Base-by-base conservation (phyloP, 1,139 yeast genomes). In the Suhomyces chickasaworum region DNA sequence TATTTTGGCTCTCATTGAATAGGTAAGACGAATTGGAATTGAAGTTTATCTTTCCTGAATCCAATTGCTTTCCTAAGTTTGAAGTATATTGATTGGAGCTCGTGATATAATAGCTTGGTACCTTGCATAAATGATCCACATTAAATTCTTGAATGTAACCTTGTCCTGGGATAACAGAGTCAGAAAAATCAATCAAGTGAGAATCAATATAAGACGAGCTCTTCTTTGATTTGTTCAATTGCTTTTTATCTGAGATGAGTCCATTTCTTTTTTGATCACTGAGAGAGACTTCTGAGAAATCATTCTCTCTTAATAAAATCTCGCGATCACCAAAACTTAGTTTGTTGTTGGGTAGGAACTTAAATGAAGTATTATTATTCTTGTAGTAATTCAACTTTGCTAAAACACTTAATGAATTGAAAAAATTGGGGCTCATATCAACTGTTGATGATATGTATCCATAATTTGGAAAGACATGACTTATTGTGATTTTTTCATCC, bases 61-160 rank as follows among this genome's bases (percentile, higher is more conserved):
- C 58, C 18, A 56, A 47, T 2, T 52, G 44, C 7, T 35, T 37
- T 5, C 44, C 31, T 10, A 45, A 37, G 10, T 18, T 25, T 5
- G 41, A 17, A 6, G 44, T 13, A 35, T 58, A 61, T 18, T 60
- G 68, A 25, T 32, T 37, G 36, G 63, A 63, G 32, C 61, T 66
- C 12, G 72, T 65, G 35, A 70, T 61, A 56, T 69, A 75, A 50
- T 75, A 75, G 50, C 69, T 71, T 2, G 78, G 78, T 9, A 73
- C 75, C 50, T 69, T 73, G 56, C 78, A 73, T 20, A 74, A 52
- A 51, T 70, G 72, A 46, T 62, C 66, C 9, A 75, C 66, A 48
- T 66, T 72, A 52, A 75, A 75, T 51, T 73, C 79, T 36, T 71
- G 78, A 36, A 75, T 68, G 41, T 57, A 70, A 0, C 80, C 80